Base-by-base conservation (phyloP, 106 monocot species). In the Acanthochlamys bracteata region DNA sequence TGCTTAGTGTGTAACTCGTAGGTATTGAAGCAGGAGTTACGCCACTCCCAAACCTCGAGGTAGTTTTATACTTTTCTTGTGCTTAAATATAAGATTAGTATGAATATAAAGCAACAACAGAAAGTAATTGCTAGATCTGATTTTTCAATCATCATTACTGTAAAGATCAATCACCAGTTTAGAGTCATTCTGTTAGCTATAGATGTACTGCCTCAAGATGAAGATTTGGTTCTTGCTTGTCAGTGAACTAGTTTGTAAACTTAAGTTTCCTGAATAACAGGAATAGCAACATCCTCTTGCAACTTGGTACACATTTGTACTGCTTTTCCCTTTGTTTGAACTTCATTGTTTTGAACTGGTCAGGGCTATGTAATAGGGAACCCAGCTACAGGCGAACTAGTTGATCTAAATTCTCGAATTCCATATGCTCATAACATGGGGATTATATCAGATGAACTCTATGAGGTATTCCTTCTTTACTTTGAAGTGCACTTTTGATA, bases 331-430 rank as follows among this genome's bases (percentile, higher is more conserved):
- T 49, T 2, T 2, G 10, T 12, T 49, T 49, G 49, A 49, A 14
- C 15, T 12, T 49, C 12, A 2, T 49, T 49, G 3, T 49, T 64
- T 4, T 10, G 51, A 59, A 25, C 4, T 20, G 64, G 55, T 54
- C 26, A 84, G 83, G 83, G 83, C 27, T 84, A 84, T 69, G 7
- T 79, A 24, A 7, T 69, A 19, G 79, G 79, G 11, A 84, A 84
- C 42, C 83, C 83, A 25, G 0, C 10, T 23, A 84, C 83, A 25
- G 71, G 73, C 17, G 65, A 68, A 16, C 15, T 16, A 3, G 11
- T 57, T 42, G 75, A 84, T 66, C 0, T 1, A 0, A 66, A 73
- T 69, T 66, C 69, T 42, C 55, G 25, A 60, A 59, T 76, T 10
- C 72, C 75, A 4, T 76, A 69, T 75, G 72, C 75, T 22, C 72